Conservation (phyloP, 1,139 yeast species). For the Saccharomyces hybrid region DNA sequence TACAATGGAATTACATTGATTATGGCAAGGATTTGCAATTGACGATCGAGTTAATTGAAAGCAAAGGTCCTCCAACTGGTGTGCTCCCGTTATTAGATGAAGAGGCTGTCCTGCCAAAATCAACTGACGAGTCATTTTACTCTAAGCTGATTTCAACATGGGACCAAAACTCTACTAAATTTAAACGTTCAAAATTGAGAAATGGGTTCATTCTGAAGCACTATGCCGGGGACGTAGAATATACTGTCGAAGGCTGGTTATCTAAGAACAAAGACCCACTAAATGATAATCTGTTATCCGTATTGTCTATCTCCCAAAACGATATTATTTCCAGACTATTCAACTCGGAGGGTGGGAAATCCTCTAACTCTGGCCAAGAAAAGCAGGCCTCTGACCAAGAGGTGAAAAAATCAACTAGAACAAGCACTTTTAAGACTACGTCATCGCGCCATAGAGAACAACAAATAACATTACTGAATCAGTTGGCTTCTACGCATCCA, state of each 20-base stretch:
- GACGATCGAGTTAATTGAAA: constrained; percentile 86
- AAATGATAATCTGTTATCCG: constrained; percentile 60
- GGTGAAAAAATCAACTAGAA: constrained; percentile 10
- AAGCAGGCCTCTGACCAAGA: neutral
- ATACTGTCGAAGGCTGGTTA: constrained; percentile 86
- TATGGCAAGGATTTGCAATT: constrained; percentile 96
- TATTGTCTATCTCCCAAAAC: constrained; percentile 52
- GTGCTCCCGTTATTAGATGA: constrained; percentile 86
- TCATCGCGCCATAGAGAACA: constrained; percentile 85
- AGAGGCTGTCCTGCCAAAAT: constrained; percentile 90
- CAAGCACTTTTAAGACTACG: constrained; percentile 58
- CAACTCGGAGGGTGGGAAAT: constrained; percentile 10
- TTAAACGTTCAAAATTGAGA: constrained; percentile 60
- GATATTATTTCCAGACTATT: constrained; percentile 45
- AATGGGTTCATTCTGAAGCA: constrained; percentile 77
- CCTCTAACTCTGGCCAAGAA: neutral
- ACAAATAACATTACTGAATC: constrained; percentile 60
- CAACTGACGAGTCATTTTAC: constrained; percentile 74
- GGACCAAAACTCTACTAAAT: constrained; percentile 52
- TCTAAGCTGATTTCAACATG: constrained; percentile 67
- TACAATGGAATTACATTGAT: constrained; percentile 93
- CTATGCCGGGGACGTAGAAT: constrained; percentile 93
- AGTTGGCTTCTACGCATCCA: constrained; percentile 76
- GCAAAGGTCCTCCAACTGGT: constrained; percentile 62
- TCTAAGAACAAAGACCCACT: constrained; percentile 93